phyloP scores from a whole-genome alignment of 164 flowering plant genomes.

The Nymphaea thermarum region DNA sequence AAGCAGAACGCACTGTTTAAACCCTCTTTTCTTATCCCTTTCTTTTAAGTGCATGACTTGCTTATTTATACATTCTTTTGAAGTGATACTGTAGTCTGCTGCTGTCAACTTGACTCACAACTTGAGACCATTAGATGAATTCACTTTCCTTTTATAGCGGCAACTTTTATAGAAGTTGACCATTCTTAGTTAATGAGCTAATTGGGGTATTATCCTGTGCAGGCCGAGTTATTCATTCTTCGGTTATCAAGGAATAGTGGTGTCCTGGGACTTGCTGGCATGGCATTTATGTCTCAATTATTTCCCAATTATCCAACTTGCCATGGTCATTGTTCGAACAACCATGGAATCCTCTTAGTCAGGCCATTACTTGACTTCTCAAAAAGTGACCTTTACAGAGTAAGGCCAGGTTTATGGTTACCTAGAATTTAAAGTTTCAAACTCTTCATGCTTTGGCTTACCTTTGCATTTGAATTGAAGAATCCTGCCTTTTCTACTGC shows the following conservation, averaged over 20 bases:
- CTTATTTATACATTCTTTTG: no score
- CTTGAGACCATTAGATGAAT: no score
- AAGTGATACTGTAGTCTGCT: no score
- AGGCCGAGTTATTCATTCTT: conserved; percentile 87
- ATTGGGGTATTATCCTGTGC: conserved; percentile 7
- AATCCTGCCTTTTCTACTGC: no score
- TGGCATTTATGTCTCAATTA: conserved; percentile 69
- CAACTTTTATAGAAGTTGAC: neutral
- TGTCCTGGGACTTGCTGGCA: conserved; percentile 89
- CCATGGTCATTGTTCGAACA: conserved; percentile 17
- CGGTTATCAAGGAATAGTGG: conserved; percentile 86
- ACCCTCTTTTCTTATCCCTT: no score
- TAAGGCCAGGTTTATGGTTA: conserved; percentile 3
- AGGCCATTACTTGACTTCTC: conserved; percentile 73
- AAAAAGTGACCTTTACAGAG: conserved; percentile 76
- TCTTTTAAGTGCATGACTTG: no score
- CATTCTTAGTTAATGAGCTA: neutral
- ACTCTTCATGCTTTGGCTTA: no score
- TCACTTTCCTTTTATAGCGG: neutral
- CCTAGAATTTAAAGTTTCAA: no score
- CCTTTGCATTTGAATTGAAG: no score
- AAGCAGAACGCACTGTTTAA: no score
- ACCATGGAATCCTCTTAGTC: conserved; percentile 45
- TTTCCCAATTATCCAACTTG: conserved; percentile 25
- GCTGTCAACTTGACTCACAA: no score